phyloP scores from a whole-genome alignment of 106 monocot genomes.

The Allium cepa region DNA sequence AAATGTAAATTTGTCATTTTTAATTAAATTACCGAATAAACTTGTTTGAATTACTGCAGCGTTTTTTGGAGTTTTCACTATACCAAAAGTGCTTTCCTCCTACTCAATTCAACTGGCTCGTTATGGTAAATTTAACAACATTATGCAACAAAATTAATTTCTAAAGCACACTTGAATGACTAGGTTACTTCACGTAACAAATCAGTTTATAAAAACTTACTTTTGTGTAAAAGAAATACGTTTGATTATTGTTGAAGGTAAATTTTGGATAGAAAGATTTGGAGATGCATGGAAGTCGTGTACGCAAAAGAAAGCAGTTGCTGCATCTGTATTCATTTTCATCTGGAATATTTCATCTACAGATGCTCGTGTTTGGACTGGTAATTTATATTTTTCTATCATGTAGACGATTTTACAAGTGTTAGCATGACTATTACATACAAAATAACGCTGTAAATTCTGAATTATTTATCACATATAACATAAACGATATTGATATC shows the following conservation, averaged over 20 bases:
- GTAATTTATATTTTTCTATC: conserved; percentile 21
- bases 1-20: not conserved
- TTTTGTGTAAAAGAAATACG: too few species aligned
- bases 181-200: too few species aligned
- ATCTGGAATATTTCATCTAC: conserved; percentile 84
- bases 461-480: too few species aligned
- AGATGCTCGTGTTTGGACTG: conserved; percentile 74
- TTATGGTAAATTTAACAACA: conserved; percentile 39
- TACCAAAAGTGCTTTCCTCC: conserved; percentile 68
- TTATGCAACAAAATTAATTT: too few species aligned
- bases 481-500: too few species aligned
- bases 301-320: conserved; percentile 82
- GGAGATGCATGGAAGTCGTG: conserved; percentile 89
- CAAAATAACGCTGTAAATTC: too few species aligned
- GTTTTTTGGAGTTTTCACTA: conserved; percentile 84
- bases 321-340: conserved; percentile 55
- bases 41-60: conserved; percentile 27
- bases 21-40: too few species aligned
- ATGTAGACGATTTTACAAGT: too few species aligned
- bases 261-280: conserved; percentile 77
- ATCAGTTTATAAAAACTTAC: too few species aligned
- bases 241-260: conserved; percentile 31
- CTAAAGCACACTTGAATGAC: too few species aligned
- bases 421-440: too few species aligned
- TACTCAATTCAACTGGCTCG: conserved; percentile 60